Conservation (phyloP, 257 asterid species). For the Dorcoceras hygrometricum region DNA sequence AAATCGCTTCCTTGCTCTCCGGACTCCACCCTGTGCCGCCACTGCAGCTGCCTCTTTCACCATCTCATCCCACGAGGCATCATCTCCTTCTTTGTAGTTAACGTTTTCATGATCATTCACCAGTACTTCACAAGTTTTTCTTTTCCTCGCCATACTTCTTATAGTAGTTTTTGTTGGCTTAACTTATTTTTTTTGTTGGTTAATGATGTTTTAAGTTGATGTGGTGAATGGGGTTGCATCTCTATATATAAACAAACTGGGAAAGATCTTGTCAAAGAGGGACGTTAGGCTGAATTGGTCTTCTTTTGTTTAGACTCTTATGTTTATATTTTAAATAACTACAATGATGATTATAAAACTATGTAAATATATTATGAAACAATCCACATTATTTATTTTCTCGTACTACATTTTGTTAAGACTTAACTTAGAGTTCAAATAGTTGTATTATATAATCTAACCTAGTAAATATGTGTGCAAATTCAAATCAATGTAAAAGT, state of each 20-base stretch:
- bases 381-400: too few relatives aligned
- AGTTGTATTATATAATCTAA: too few relatives aligned
- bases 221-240: constrained; percentile 24
- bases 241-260: constrained; percentile 19
- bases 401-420: too few relatives aligned
- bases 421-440: too few relatives aligned
- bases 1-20: constrained; percentile 55
- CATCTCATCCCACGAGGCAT: constrained; percentile 46
- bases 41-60: constrained; percentile 52
- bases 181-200: neutral
- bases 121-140: constrained; percentile 40
- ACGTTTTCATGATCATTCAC: constrained; percentile 25
- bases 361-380: too few relatives aligned
- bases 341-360: too few relatives aligned
- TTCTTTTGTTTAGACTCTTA: constrained; percentile 19
- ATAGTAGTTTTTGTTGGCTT: neutral
- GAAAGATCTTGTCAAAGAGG: constrained; percentile 12
- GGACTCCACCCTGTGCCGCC: constrained; percentile 43
- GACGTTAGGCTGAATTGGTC: constrained; percentile 35
- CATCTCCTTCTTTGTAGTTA: constrained; percentile 24
- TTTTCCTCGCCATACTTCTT: constrained; percentile 60
- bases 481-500: too few relatives aligned
- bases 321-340: constrained; percentile 17
- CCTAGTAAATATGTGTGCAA: too few relatives aligned
- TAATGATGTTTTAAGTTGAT: constrained; percentile 16